Conservation (phyloP, 306 rosid genomes). For the Prunus davidiana region DNA sequence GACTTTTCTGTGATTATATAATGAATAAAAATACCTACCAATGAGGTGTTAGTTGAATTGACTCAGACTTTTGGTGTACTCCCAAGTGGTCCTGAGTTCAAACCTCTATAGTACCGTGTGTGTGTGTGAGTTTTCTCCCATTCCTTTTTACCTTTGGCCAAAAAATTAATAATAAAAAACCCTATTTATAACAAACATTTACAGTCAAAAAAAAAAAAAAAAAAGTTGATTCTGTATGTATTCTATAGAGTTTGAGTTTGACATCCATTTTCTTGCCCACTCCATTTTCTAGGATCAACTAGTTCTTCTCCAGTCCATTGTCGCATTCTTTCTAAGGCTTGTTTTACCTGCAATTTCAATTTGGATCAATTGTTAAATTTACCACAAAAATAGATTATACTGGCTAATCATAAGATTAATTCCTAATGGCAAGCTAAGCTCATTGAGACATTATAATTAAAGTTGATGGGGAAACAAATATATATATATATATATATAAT, state of each 20-base stretch:
- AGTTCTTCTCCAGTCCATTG: conserved; percentile 65
- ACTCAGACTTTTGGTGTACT: accelerated
- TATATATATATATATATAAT: not conserved
- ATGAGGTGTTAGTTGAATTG: too few relatives aligned
- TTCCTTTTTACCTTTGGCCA: too few relatives aligned
- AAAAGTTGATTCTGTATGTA: not conserved
- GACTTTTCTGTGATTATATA: too few relatives aligned
- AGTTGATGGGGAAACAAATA: too few relatives aligned
- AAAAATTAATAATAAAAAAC: too few relatives aligned
- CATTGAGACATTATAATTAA: not conserved
- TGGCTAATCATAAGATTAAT: too few relatives aligned
- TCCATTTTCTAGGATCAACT: not conserved
- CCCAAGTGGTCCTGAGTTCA: too few relatives aligned
- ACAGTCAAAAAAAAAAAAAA: not conserved
- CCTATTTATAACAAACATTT: not conserved
- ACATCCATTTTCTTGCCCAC: conserved; percentile 12
- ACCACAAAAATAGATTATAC: not conserved
- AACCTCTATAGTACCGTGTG: accelerated
- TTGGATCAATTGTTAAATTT: not conserved
- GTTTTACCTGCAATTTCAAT: conserved; percentile 63
- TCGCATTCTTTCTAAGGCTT: conserved; percentile 69
- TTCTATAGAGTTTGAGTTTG: conserved; percentile 12
- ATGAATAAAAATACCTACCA: too few relatives aligned
- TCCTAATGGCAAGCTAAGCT: too few relatives aligned
- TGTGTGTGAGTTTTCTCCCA: too few relatives aligned